These are phyloP conservation scores for Fusarium goolgardi DNA, from an alignment of 2,329 filamentous ascomycete genomes.

Conservation along the genomic window DNA sequence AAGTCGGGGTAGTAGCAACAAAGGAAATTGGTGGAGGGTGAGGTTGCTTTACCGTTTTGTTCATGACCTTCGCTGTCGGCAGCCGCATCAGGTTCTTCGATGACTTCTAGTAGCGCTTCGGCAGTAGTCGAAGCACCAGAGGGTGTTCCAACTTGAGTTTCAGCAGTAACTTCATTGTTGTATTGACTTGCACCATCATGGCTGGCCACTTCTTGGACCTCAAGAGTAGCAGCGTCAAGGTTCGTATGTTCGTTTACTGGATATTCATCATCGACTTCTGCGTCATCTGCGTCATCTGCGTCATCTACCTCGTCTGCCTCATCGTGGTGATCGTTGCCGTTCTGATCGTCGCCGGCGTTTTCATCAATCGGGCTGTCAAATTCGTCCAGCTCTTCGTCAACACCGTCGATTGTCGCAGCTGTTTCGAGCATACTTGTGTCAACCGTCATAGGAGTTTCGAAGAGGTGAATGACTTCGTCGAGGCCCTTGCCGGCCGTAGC, in stretches of 20 bases:
- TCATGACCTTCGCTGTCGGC: slow-evolving; percentile 23
- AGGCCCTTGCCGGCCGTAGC: slow-evolving; percentile 56
- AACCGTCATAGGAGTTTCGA: slow-evolving; percentile 47
- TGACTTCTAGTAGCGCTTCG: slow-evolving; percentile 18
- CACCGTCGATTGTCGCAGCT: slow-evolving; percentile 30
- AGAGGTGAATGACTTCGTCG: slow-evolving; percentile 56
- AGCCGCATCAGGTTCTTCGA: slow-evolving; percentile 15
- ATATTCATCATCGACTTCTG: slow-evolving; percentile 35
- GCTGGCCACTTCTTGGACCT: not conserved
- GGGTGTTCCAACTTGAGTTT: slow-evolving; percentile 26
- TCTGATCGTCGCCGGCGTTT: slow-evolving; percentile 16
- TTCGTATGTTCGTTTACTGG: slow-evolving; percentile 32
- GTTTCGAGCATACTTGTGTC: slow-evolving; percentile 30
- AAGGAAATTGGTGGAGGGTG: slow-evolving; percentile 14
- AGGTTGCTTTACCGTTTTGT: slow-evolving; percentile 45
- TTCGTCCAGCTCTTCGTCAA: slow-evolving; percentile 42
- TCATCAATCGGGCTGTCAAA: slow-evolving; percentile 45
- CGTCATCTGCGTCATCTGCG: slow-evolving; percentile 16
- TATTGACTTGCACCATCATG: slow-evolving; percentile 2
- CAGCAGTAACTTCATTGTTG: slow-evolving; percentile 13
- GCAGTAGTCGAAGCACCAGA: slow-evolving; percentile 3
- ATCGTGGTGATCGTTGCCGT: slow-evolving; percentile 29
- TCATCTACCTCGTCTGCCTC: slow-evolving; percentile 28
- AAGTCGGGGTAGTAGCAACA: slow-evolving; percentile 38
- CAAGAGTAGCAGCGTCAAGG: not conserved